Evolutionary conservation across 176 grass and related monocot genomes (phyloP).

Genomic region (Coix lacrymajobi): DNA sequence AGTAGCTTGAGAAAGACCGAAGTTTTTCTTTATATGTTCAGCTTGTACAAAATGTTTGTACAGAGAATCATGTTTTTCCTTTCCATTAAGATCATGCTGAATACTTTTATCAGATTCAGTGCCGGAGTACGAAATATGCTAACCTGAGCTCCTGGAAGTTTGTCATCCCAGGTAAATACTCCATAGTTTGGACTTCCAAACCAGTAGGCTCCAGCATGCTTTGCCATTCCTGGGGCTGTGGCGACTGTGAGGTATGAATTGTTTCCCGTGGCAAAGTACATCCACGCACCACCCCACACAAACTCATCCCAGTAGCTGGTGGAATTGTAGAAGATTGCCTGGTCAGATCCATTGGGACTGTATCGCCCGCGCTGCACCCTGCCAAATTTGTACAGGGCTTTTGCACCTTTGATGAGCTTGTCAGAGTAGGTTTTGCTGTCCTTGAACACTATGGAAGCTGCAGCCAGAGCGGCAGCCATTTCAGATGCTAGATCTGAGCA

Average conservation of each 20-base stretch:
- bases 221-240: conserved; percentile 76
- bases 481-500: conserved; percentile 83
- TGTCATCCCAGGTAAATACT: conserved; percentile 95
- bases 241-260: conserved; percentile 66
- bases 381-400: conserved; percentile 81
- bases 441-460: conserved; percentile 98
- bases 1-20: neutral
- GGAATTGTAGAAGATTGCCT: conserved; percentile 81
- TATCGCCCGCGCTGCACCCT: conserved; percentile 57
- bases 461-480: conserved; percentile 83
- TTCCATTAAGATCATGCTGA: neutral
- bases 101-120: neutral
- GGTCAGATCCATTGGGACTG: conserved; percentile 70
- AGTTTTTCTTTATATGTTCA: neutral
- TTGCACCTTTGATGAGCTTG: conserved; percentile 71
- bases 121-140: conserved; percentile 21
- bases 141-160: conserved; percentile 83
- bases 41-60: conserved; percentile 15
- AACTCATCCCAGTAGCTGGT: conserved; percentile 95
- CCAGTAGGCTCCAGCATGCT: conserved; percentile 82
- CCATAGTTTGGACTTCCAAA: conserved; percentile 68
- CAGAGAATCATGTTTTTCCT: neutral
- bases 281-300: conserved; percentile 82
- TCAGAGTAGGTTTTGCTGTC: conserved; percentile 81
- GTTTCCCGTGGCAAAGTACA: conserved; percentile 94